phyloP scores from a whole-genome alignment of 2,329 filamentous ascomycete species.

The Colletotrichum sp. region DNA sequence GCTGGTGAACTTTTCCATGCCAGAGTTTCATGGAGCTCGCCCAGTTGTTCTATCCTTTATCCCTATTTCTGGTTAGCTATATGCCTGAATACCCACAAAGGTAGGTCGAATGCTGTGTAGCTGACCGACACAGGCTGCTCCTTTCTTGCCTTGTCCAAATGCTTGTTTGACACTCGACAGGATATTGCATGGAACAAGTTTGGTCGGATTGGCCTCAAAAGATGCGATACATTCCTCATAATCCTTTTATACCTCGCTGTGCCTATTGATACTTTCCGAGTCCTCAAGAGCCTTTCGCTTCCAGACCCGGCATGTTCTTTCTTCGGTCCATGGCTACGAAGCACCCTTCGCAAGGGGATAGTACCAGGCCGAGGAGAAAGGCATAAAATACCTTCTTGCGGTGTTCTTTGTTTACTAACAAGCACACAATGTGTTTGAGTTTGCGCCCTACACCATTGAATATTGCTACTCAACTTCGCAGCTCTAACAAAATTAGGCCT shows the following conservation, averaged over 20 bases:
- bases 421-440: not conserved
- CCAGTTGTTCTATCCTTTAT: not conserved
- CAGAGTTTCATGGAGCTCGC: not conserved
- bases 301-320: not conserved
- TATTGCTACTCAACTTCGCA: not conserved
- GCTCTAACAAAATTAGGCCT: accelerated
- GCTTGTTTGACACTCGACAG: not conserved
- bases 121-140: not conserved
- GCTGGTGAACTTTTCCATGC: not conserved
- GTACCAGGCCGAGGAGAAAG: accelerated
- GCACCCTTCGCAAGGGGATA: not conserved
- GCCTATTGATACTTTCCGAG: not conserved
- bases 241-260: not conserved
- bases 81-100: not conserved
- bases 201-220: not conserved
- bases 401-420: accelerated
- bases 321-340: not conserved
- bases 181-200: not conserved
- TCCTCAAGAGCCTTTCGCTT: not conserved
- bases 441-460: too few species aligned
- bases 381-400: accelerated
- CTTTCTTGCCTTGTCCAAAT: not conserved
- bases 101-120: not conserved
- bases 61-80: not conserved
- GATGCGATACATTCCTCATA: accelerated